Evolutionary conservation across 768 basidiomycete genomes (phyloP), one percentile per base, ranked within the genome.

Genomic region (Pulveroboletus ravenelii): DNA sequence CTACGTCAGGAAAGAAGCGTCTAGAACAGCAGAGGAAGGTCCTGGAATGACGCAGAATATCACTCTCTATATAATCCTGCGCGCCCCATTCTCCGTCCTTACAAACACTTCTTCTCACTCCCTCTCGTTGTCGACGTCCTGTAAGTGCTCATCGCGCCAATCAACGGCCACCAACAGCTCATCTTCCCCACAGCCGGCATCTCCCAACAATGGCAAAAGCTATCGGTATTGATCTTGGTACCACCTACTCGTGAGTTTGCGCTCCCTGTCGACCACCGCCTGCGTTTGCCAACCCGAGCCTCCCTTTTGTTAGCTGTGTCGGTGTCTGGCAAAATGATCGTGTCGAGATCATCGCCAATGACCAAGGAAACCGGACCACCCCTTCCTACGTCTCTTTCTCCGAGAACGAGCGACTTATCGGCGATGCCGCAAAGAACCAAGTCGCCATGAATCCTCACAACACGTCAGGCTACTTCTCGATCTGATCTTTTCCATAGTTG

Each of bases 291-390:
- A 32, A 50, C 34, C 50, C 54, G n/a, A n/a, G n/a, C n/a, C n/a
- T 18, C 35, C 53, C 42, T 41, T 65, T 47, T 9, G 52, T 27
- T 69, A 93, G 90, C n/a, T 97, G 94, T 72, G 95, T 97, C 63
- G 95, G 90, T 80, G 94, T 98, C 56, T 98, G 94, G 93, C 91
- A 94, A 80, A 93, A 96, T 66, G 95, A 98, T 78, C 90, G 94
- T 69, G 94, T 96, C 58, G 94, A 96, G 76, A 96, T 96, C 77
- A 97, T 97, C 68, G 89, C 89, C 74, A 92, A 92, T 65, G 89
- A 92, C 72, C 89, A 91, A 77, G 89, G 89, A 69, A 91, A 95
- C 77, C 87, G 93, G 51, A 95, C 93, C 9, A 95, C 93, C 7
- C 93, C 93, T 14, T 95, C 93, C 8, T 95, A 94, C 70, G 93